Evolutionary conservation across 805 yeast species (phyloP).

Genomic region (Cyberlindnera subsufficiens): DNA sequence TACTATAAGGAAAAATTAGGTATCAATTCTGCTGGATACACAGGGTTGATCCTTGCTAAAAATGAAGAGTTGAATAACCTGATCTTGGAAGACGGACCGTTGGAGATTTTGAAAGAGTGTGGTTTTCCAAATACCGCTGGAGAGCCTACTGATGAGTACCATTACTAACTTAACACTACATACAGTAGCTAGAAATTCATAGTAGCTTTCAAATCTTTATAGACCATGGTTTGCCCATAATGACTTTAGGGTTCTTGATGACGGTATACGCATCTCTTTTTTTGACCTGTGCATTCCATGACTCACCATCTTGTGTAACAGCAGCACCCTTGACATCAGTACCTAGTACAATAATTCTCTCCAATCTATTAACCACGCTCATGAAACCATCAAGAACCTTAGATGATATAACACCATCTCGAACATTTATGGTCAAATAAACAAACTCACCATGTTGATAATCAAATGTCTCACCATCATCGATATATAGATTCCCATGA

Average conservation of each 20-base stretch:
- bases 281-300: conserved; percentile 31
- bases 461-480: conserved; percentile 76
- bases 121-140: conserved; percentile 64
- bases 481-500: conserved; percentile 59
- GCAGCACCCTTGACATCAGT: conserved; percentile 11
- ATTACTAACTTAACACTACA: conserved; percentile 35
- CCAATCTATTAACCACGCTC: conserved; percentile 35
- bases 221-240: conserved; percentile 42
- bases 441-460: conserved; percentile 47
- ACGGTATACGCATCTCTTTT: conserved; percentile 17
- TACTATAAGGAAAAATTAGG: conserved; percentile 40
- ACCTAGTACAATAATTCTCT: conserved; percentile 49
- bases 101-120: conserved; percentile 50
- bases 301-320: conserved; percentile 33
- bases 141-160: conserved; percentile 53
- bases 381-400: conserved; percentile 21
- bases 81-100: conserved; percentile 39
- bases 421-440: conserved; percentile 34
- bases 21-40: conserved; percentile 73
- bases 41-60: conserved; percentile 77
- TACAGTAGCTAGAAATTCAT: not conserved
- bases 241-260: conserved; percentile 47
- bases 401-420: conserved; percentile 28
- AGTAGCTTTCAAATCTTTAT: conserved; percentile 15
- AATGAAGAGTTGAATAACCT: conserved; percentile 46